Percentiles rank a stretch among this genome's conserved stretches.
Evolutionary conservation across 73 alveolate genomes (phyloP).

Genomic region (Tetrahymena borealis): DNA sequence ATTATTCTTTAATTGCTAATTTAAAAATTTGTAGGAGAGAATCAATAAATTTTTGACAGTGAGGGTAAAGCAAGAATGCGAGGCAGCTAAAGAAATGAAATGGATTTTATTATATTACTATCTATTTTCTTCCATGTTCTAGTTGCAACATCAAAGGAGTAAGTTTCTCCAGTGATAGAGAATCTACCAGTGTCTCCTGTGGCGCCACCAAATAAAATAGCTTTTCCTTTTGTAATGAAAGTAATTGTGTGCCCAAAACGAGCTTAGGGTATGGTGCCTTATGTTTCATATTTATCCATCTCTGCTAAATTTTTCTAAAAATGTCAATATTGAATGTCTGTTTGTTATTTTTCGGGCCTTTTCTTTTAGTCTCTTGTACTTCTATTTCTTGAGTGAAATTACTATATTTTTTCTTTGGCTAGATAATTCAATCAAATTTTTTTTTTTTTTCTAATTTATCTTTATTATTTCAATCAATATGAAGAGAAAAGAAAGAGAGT

Average conservation of each 20-base stretch:
- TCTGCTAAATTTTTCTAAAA: background rate
- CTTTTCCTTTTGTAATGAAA: constrained; percentile 76
- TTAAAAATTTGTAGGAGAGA: background rate
- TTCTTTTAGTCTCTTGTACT: background rate
- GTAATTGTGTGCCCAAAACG: constrained; percentile 96
- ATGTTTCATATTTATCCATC: constrained; percentile 39
- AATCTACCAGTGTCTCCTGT: constrained; percentile 94
- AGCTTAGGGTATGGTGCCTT: constrained; percentile 68
- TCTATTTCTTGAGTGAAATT: background rate
- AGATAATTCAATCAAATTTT: background rate
- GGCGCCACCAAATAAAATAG: constrained; percentile 87
- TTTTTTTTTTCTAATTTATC: background rate
- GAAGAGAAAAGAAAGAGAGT: background rate
- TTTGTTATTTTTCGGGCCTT: background rate
- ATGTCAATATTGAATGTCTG: background rate
- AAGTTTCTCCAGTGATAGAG: constrained; percentile 92
- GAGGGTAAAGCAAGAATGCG: background rate
- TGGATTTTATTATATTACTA: constrained; percentile 45
- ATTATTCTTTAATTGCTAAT: background rate
- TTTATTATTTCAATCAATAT: background rate
- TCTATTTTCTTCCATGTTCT: constrained; percentile 81
- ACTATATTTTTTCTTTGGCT: background rate
- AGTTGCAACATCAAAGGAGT: constrained; percentile 65
- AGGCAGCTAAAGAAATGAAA: background rate
- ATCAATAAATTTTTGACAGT: background rate